Percentiles rank a stretch among this genome's conserved stretches.
phyloP scores from a whole-genome alignment of 495 filamentous ascomycete genomes.

The Hypoxylon lenormandii region DNA sequence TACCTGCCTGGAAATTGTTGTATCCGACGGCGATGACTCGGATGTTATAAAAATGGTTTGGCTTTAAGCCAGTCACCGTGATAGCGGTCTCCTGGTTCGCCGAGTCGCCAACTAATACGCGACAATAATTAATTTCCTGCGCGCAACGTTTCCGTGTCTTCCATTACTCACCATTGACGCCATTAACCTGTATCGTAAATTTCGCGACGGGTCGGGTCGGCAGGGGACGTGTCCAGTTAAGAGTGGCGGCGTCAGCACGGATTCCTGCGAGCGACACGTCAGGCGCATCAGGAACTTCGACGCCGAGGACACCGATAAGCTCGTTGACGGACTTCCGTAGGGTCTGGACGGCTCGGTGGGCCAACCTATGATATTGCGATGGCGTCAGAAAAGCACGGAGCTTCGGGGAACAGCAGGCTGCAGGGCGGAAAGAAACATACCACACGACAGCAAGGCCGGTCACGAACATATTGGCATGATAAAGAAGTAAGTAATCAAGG shows the following conservation, averaged over 20 bases:
- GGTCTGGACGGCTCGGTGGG: constrained; percentile 75
- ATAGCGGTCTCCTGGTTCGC: constrained; percentile 87
- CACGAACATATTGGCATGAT: constrained; percentile 61
- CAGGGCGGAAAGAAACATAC: constrained; percentile 43
- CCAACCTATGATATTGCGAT: constrained; percentile 43
- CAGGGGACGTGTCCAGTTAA: constrained; percentile 88
- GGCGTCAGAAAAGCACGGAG: constrained; percentile 15
- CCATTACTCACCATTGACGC: constrained; percentile 77
- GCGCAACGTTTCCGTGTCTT: background rate
- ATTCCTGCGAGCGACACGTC: constrained; percentile 93
- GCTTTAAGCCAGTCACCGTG: constrained; percentile 84
- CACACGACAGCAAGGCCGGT: constrained; percentile 60
- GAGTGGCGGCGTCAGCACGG: constrained; percentile 82
- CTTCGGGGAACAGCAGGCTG: background rate
- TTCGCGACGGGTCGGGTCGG: constrained; percentile 81
- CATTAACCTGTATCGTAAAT: constrained; percentile 92
- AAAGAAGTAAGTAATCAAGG: constrained; percentile 55
- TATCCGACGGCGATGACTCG: constrained; percentile 88
- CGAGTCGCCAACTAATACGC: constrained; percentile 80
- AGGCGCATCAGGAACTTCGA: constrained; percentile 90
- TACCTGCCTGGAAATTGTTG: constrained; percentile 90
- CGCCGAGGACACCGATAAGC: constrained; percentile 86
- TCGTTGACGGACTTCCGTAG: constrained; percentile 89
- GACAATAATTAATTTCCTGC: constrained; percentile 31
- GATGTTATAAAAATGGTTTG: constrained; percentile 89